These are phyloP conservation scores for Nicotiana rustica DNA, from an alignment of 305 asterid species.

Conservation along the genomic window DNA sequence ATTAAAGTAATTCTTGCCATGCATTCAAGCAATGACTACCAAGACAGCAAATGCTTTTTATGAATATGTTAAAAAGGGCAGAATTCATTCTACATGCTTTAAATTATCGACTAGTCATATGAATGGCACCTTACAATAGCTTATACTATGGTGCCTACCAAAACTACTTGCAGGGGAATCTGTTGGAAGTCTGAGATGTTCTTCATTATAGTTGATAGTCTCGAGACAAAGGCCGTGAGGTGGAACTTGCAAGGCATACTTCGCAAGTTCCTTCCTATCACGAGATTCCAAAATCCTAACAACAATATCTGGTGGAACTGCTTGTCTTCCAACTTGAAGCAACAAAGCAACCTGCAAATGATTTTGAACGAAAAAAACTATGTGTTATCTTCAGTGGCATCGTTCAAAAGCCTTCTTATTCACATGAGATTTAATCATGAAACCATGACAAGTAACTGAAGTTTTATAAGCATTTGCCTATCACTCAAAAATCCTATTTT, in stretches of 20 bases:
- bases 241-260: conserved; percentile 62
- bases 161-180: conserved; percentile 65
- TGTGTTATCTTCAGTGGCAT: neutral
- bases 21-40: conserved; percentile 1
- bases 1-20: neutral
- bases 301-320: conserved; percentile 75
- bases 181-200: conserved; percentile 65
- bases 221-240: conserved; percentile 83
- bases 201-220: conserved; percentile 56
- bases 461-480: neutral
- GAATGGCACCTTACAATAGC: conserved; percentile 71
- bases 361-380: neutral
- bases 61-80: neutral
- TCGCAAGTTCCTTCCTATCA: conserved; percentile 85
- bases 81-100: neutral
- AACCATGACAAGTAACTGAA: neutral
- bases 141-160: conserved; percentile 66
- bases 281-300: conserved; percentile 66
- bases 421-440: neutral
- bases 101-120: conserved; percentile 24
- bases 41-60: conserved; percentile 10
- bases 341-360: conserved; percentile 72
- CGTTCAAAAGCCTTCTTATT: neutral
- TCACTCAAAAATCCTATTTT: neutral
- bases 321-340: conserved; percentile 92